Percentiles rank a stretch among this genome's conserved stretches.
These are phyloP conservation scores for Xylaria sp. DNA, from an alignment of 2,329 filamentous ascomycete species.

Conservation along the genomic window DNA sequence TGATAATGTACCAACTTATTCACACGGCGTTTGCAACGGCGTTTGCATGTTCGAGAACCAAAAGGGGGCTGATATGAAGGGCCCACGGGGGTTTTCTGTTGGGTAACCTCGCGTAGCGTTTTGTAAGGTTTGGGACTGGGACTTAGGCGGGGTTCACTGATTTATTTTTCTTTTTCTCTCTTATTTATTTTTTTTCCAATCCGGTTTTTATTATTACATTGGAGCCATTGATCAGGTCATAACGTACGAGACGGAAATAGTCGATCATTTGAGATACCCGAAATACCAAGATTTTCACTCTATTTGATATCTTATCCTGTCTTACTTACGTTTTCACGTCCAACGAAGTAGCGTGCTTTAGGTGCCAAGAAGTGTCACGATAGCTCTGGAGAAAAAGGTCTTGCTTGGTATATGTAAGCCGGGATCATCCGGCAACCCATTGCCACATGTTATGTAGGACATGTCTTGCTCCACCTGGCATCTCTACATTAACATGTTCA, in stretches of 20 bases:
- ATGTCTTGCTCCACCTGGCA: conserved; percentile 5
- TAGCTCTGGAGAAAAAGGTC: background rate
- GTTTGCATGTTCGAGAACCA: conserved; percentile 4
- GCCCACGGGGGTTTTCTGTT: conserved; percentile 5
- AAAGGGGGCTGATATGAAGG: conserved; percentile 9
- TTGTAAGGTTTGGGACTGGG: too few species aligned
- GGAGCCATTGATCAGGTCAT: background rate
- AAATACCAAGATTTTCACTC: background rate
- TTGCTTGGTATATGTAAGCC: background rate
- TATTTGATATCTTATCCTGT: too few species aligned
- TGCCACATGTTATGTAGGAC: background rate
- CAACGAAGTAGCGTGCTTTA: background rate
- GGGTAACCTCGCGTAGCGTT: conserved; percentile 5
- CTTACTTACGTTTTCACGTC: background rate
- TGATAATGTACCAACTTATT: conserved; percentile 25
- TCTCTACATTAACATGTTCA: background rate
- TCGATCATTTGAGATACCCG: conserved; percentile 25
- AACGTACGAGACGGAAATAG: conserved; percentile 10
- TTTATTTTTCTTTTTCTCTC: conserved; percentile 1
- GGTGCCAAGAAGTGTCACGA: conserved; percentile 20
- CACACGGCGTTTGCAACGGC: conserved; percentile 13
- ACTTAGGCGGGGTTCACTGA: background rate
- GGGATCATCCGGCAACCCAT: background rate
- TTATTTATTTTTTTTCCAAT: conserved; percentile 2
- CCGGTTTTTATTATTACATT: background rate